Evolutionary conservation across 306 rosid genomes (phyloP).

Genomic region (Lathyrus aphaca): DNA sequence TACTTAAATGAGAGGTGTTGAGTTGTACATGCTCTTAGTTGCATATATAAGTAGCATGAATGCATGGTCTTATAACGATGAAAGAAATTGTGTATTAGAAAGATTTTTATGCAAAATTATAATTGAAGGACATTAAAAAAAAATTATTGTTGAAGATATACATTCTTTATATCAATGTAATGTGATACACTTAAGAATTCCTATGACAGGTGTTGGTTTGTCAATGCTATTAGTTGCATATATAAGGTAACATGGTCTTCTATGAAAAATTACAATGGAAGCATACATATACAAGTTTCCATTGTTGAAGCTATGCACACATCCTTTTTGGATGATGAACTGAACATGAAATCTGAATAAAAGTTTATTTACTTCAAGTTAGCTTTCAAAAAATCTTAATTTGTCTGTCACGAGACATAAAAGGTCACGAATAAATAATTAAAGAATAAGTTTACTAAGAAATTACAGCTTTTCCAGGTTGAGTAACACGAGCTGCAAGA

Average conservation of each 20-base stretch:
- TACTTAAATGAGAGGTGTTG: neutral
- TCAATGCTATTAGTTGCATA: no score
- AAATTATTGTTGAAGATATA: neutral
- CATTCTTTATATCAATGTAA: neutral
- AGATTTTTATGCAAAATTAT: conserved; percentile 13
- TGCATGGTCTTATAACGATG: conserved; percentile 5
- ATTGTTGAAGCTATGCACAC: no score
- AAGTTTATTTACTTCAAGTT: neutral
- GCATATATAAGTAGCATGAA: conserved; percentile 19
- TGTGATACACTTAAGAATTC: neutral
- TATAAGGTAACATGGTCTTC: no score
- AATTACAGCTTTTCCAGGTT: conserved; percentile 84
- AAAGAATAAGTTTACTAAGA: conserved; percentile 31
- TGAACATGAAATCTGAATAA: no score
- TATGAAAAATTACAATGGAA: no score
- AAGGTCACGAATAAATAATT: conserved; percentile 2
- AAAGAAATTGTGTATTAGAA: conserved; percentile 6
- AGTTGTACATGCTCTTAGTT: neutral
- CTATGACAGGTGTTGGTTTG: no score
- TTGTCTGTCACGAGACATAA: conserved; percentile 11
- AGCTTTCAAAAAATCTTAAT: conserved; percentile 1
- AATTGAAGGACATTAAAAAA: conserved; percentile 10
- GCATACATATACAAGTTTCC: no score
- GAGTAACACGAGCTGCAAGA: conserved; percentile 85
- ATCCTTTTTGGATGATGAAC: no score